Base-by-base conservation (phyloP, 192 early-diverging fungal genomes). In the Lobosporangium transversale region DNA sequence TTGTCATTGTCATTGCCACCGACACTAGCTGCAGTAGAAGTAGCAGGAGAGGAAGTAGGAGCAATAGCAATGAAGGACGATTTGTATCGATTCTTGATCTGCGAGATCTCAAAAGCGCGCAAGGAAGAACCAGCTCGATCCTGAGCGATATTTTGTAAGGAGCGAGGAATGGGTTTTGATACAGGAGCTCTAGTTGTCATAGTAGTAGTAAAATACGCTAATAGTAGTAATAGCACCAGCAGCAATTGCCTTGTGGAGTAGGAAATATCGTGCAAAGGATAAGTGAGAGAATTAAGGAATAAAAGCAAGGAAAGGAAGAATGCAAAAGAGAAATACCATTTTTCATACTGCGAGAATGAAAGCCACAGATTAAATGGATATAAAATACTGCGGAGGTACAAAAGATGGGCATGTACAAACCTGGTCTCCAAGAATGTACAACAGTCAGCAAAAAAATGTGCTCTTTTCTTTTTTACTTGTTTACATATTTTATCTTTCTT, bases 21-120 rank as follows among this genome's bases (percentile, higher is more conserved):
- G 37, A n/a, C n/a, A n/a, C n/a, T n/a, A n/a, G n/a, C n/a, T n/a
- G n/a, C n/a, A n/a, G n/a, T n/a, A n/a, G n/a, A n/a, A n/a, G n/a
- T n/a, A n/a, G n/a, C n/a, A n/a, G n/a, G n/a, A n/a, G n/a, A n/a
- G n/a, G n/a, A n/a, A n/a, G n/a, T n/a, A n/a, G n/a, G n/a, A n/a
- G n/a, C n/a, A n/a, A n/a, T n/a, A n/a, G n/a, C n/a, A n/a, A n/a
- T n/a, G 2, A 36, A 65, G 11, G 51, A 21, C 1, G 48, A 59
- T 2, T 21, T 62, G 49, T 59, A 74, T 5, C 70, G 61, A 23
- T 42, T 65, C 21, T 58, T 11, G 8, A 74, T 17, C 35, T 75
- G 70, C 4, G 56, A 61, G 33, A 75, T 75, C 31, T 66, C 70
- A 32, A 55, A 66, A 32, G 70, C 42, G 26, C 17, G 69, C 20